Conservation (phyloP, 768 basidiomycete species). For the Panaeolus papilionaceus region DNA sequence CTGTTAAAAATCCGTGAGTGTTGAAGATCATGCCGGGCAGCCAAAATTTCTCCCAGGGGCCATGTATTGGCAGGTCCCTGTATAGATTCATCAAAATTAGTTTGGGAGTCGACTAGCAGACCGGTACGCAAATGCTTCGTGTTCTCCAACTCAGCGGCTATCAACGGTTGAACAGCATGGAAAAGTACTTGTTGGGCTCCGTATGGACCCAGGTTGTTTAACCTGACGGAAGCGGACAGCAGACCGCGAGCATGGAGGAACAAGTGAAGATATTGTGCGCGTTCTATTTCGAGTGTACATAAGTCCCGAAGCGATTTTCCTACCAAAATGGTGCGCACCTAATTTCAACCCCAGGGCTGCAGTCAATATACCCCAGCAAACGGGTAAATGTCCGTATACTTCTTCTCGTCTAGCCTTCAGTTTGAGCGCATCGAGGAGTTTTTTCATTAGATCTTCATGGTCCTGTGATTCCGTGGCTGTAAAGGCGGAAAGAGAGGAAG, state of each 20-base stretch:
- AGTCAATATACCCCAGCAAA: constrained; percentile 91
- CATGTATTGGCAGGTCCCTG: constrained; percentile 87
- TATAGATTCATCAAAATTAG: constrained; percentile 45
- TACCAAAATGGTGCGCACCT: constrained; percentile 49
- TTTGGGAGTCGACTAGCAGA: constrained; percentile 32
- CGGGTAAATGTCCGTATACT: constrained; percentile 81
- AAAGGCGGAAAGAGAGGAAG: constrained; percentile 42
- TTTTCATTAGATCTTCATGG: constrained; percentile 35
- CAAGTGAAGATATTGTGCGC: constrained; percentile 85
- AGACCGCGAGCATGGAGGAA: constrained; percentile 92
- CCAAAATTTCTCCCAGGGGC: constrained; percentile 94
- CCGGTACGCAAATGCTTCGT: constrained; percentile 60
- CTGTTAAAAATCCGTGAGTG: constrained; percentile 98
- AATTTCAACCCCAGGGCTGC: constrained; percentile 75
- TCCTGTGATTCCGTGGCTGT: constrained; percentile 30
- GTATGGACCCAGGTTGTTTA: constrained; percentile 94
- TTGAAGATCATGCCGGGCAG: constrained; percentile 89
- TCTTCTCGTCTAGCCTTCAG: constrained; percentile 66
- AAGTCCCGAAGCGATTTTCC: constrained; percentile 8
- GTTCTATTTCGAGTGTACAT: constrained; percentile 52
- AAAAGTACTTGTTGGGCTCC: constrained; percentile 87
- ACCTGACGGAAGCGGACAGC: constrained; percentile 89
- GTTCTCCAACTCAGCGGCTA: constrained; percentile 56
- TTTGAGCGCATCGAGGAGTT: constrained; percentile 74
- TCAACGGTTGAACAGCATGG: constrained; percentile 70